These are phyloP conservation scores for Ceratocystis colombiana DNA, from an alignment of 2,329 filamentous ascomycete species.

Conservation along the genomic window DNA sequence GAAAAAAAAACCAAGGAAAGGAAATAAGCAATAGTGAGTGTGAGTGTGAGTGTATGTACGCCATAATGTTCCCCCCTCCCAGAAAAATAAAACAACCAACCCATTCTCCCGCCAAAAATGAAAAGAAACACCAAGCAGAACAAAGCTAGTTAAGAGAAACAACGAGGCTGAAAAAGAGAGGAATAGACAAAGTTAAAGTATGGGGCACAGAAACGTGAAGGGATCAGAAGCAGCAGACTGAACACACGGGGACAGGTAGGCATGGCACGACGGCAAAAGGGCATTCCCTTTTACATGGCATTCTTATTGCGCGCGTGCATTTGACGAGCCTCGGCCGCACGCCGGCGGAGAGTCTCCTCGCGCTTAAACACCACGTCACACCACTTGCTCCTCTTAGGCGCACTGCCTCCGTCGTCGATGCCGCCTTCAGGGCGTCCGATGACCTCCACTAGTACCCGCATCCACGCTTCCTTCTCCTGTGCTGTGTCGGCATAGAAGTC, in stretches of 20 bases:
- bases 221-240: background rate
- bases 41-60: conserved; percentile 2
- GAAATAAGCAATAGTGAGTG: background rate
- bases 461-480: conserved; percentile 86
- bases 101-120: conserved; percentile 7
- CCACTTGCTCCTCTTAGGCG: conserved; percentile 49
- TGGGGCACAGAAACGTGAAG: conserved; percentile 5
- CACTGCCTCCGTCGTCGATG: conserved; percentile 38
- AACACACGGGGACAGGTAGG: background rate
- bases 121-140: conserved; percentile 9
- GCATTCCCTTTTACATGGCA: conserved; percentile 36
- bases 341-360: conserved; percentile 49
- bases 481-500: conserved; percentile 94
- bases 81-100: conserved; percentile 12
- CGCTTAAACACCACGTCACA: conserved; percentile 56
- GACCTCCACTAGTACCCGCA: conserved; percentile 71
- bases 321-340: conserved; percentile 41
- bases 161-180: background rate
- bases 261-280: background rate
- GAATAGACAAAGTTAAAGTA: conserved; percentile 16
- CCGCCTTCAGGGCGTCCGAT: conserved; percentile 45
- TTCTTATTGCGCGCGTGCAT: conserved; percentile 50
- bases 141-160: background rate
- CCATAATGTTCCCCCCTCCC: background rate
- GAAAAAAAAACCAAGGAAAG: background rate